phyloP scores from a whole-genome alignment of 1,284 basidiomycete species.

The Cystobasidium slooffiae region DNA sequence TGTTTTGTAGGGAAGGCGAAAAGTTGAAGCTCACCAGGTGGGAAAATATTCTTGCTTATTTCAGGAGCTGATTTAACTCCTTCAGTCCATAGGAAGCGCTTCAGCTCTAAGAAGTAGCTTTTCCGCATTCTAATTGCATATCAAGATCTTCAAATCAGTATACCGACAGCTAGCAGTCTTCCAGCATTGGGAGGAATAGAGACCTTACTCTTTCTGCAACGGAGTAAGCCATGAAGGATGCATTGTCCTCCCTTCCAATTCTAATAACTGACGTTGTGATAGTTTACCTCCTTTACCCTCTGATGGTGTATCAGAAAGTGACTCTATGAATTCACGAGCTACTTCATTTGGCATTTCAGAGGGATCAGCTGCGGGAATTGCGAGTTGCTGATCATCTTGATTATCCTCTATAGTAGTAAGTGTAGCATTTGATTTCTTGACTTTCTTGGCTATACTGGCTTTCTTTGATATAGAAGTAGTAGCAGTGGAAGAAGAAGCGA shows the following conservation, averaged over 20 bases:
- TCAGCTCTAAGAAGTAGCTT: slow-evolving; percentile 73
- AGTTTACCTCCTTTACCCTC: slow-evolving; percentile 14
- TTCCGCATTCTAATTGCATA: slow-evolving; percentile 67
- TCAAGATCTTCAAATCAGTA: slow-evolving; percentile 62
- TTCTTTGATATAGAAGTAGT: not conserved
- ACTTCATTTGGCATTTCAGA: not conserved
- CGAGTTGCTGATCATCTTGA: too few species aligned
- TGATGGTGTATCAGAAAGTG: not conserved
- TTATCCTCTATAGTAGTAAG: too few species aligned
- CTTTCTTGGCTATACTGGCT: not conserved
- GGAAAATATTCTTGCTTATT: slow-evolving; percentile 59
- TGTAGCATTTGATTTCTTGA: not conserved
- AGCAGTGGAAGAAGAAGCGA: not conserved
- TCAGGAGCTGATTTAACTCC: slow-evolving; percentile 67
- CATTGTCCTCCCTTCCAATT: slow-evolving; percentile 72
- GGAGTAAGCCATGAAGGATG: slow-evolving; percentile 67
- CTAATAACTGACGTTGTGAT: slow-evolving; percentile 63
- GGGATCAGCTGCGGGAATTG: not conserved
- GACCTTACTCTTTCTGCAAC: slow-evolving; percentile 44
- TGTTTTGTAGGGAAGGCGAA: too few species aligned
- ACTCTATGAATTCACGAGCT: slow-evolving; percentile 1
- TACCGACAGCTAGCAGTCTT: not conserved
- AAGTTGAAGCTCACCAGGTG: too few species aligned
- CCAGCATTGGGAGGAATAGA: not conserved
- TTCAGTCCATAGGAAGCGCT: slow-evolving; percentile 70